Conservation (phyloP, 192 early-diverging fungal genomes). For the Entomortierella chlamydospora region DNA sequence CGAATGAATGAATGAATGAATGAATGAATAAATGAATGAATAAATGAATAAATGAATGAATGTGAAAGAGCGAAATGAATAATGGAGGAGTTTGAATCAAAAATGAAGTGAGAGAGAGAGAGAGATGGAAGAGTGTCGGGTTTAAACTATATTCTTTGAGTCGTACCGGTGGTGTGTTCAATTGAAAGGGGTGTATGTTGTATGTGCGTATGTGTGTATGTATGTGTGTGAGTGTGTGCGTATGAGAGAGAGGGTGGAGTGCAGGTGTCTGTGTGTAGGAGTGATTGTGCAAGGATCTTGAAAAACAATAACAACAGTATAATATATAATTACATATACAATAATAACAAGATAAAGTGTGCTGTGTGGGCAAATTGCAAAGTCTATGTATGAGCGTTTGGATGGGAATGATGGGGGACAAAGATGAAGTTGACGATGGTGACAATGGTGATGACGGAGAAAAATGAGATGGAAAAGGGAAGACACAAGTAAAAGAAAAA, state of each 20-base stretch:
- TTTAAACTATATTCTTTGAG: no score
- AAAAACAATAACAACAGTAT: no score
- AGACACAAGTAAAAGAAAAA: not conserved
- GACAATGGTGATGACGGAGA: no score
- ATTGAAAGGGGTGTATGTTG: not conserved
- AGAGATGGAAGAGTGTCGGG: no score
- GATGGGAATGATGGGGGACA: not conserved
- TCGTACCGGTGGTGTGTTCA: no score
- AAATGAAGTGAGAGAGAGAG: not conserved
- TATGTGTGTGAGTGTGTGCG: not conserved
- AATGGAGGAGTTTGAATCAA: not conserved
- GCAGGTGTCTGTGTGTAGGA: not conserved
- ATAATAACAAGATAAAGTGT: not conserved
- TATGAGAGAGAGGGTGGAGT: not conserved
- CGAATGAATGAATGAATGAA: not conserved
- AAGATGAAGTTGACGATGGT: not conserved
- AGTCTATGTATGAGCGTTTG: no score
- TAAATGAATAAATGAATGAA: conserved; percentile 2
- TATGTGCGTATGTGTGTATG: not conserved
- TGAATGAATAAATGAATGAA: not conserved
- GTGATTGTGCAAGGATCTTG: no score
- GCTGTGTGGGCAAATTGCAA: no score
- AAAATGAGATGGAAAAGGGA: not conserved
- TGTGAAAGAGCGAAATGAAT: no score
- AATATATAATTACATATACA: no score